Evolutionary conservation across 345 rosid species (phyloP).

Genomic region (Arabidopsis arenosa): DNA sequence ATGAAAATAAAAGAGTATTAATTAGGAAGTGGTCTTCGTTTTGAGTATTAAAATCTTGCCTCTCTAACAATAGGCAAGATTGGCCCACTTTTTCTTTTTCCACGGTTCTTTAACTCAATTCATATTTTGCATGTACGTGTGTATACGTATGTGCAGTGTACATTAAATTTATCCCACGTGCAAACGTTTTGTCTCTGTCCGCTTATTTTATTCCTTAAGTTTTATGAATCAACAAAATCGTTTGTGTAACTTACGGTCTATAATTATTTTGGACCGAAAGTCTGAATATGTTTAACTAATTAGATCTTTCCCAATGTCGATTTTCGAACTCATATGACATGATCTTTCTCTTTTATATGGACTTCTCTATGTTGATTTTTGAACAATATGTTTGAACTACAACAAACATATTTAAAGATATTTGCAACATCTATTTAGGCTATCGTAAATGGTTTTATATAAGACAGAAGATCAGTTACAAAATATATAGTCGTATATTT

Average conservation of each 20-base stretch:
- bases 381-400: not conserved
- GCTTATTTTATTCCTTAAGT: not conserved
- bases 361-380: not conserved
- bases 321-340: not conserved
- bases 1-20: slow-evolving; percentile 24
- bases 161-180: slow-evolving; percentile 37
- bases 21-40: slow-evolving; percentile 37
- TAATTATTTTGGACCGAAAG: too few species aligned
- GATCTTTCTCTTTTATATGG: not conserved
- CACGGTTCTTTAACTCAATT: slow-evolving; percentile 7
- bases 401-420: not conserved
- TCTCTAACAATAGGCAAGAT: slow-evolving; percentile 46
- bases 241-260: too few species aligned
- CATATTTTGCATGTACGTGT: slow-evolving; percentile 26
- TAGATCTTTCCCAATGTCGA: too few species aligned
- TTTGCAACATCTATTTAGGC: too few species aligned
- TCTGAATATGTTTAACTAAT: too few species aligned
- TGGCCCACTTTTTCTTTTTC: slow-evolving; percentile 41
- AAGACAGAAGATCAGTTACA: too few species aligned
- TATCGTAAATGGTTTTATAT: too few species aligned
- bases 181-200: slow-evolving; percentile 28
- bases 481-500: too few species aligned
- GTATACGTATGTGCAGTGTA: not conserved
- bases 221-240: slow-evolving; percentile 11
- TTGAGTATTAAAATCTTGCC: slow-evolving; percentile 41